Percentiles rank a stretch among this genome's conserved stretches.
Evolutionary conservation across 225 moss, liverwort and hornwort genomes (phyloP).

Genomic region (Antitrichia curtipendula): DNA sequence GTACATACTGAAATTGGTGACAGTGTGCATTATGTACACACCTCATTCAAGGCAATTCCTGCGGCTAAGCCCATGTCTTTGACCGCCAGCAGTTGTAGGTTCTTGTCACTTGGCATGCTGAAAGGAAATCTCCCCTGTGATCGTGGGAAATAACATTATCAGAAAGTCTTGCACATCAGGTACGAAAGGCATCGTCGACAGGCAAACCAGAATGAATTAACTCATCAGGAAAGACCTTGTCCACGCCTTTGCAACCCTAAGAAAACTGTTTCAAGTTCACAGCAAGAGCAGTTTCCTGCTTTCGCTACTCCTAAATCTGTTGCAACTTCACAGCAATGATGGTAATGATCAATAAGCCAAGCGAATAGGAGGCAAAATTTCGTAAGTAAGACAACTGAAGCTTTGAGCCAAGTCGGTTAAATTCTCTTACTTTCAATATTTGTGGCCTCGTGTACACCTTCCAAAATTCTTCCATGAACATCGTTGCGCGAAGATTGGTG

Average conservation of each 20-base stretch:
- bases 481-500: constrained; percentile 46
- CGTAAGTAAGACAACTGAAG: background rate
- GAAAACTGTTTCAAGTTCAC: background rate
- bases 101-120: constrained; percentile 50
- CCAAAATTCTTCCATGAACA: constrained; percentile 67
- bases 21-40: background rate
- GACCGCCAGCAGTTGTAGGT: constrained; percentile 37
- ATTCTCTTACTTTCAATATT: constrained; percentile 33
- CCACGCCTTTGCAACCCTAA: background rate
- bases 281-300: background rate
- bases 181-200: background rate
- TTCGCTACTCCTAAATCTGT: background rate
- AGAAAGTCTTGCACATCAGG: background rate
- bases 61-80: constrained; percentile 53
- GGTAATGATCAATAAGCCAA: background rate
- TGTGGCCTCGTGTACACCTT: constrained; percentile 49
- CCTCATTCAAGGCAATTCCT: constrained; percentile 40
- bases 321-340: background rate
- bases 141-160: background rate
- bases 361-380: background rate
- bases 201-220: background rate
- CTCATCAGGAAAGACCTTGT: background rate
- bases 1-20: background rate
- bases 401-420: background rate
- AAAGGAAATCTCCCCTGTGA: constrained; percentile 42